Conservation (phyloP, 306 rosid species). For the Fragaria iinumae region DNA sequence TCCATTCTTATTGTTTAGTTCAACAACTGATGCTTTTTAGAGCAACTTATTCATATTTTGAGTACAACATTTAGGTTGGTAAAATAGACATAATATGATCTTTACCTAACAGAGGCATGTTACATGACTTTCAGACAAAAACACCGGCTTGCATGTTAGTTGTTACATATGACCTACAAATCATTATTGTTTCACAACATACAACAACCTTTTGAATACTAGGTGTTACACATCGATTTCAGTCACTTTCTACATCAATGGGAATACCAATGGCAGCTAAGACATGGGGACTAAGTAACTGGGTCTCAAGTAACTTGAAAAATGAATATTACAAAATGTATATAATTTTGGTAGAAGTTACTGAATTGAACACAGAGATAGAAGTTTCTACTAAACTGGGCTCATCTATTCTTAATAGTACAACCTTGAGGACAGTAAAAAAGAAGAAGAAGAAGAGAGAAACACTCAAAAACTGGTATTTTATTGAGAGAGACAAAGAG, state of each 20-base stretch:
- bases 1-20: too few species aligned
- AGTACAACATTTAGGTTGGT: not conserved
- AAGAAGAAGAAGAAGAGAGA: not conserved
- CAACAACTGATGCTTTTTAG: too few species aligned
- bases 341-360: too few species aligned
- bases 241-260: not conserved
- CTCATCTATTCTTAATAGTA: not conserved
- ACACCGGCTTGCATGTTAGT: too few species aligned
- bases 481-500: not conserved
- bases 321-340: too few species aligned
- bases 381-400: not conserved
- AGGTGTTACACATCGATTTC: not conserved
- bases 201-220: too few species aligned
- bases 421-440: not conserved
- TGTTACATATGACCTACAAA: not conserved
- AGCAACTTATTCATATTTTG: not conserved
- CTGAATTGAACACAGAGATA: not conserved
- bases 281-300: too few species aligned
- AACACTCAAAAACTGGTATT: not conserved
- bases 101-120: not conserved
- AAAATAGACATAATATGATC: not conserved
- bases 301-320: too few species aligned
- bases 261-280: not conserved
- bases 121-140: too few species aligned
- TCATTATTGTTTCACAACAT: too few species aligned